A percentile compares a stretch with the other conserved stretches of the same genome.
These are phyloP conservation scores for Cyphellophora attinorum DNA, from an alignment of 2,329 filamentous ascomycete species.

Conservation along the genomic window DNA sequence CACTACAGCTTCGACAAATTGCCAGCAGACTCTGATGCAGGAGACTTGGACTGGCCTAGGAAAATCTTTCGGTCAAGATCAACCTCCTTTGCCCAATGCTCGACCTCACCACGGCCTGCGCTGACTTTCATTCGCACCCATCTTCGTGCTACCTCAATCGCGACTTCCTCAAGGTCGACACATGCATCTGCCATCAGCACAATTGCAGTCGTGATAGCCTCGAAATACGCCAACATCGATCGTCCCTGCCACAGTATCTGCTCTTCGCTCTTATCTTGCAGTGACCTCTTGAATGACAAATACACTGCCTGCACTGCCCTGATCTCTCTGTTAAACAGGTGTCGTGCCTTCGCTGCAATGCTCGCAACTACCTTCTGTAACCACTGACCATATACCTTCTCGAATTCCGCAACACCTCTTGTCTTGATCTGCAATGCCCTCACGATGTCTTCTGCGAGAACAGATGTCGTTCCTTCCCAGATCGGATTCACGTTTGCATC, in stretches of 20 bases:
- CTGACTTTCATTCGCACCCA: conserved; percentile 19
- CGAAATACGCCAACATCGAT: conserved; percentile 10
- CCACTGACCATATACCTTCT: not conserved
- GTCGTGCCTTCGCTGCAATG: not conserved
- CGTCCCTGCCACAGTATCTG: conserved; percentile 9
- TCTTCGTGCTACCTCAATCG: conserved; percentile 26
- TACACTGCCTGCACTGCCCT: not conserved
- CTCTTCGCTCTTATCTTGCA: not conserved
- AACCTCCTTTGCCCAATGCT: conserved; percentile 5
- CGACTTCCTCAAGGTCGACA: conserved; percentile 24
- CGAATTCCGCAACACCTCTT: not conserved
- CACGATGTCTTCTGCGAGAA: conserved; percentile 27
- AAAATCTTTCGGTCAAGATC: conserved; percentile 13
- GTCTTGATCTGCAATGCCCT: conserved; percentile 6
- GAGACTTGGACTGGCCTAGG: conserved; percentile 9
- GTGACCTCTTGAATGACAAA: not conserved
- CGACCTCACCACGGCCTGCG: not conserved
- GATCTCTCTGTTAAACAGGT: not conserved
- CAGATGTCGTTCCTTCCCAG: conserved; percentile 63
- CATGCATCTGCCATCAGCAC: conserved; percentile 30
- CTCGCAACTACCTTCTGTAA: not conserved
- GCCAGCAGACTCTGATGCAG: too few species aligned
- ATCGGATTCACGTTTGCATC: conserved; percentile 56
- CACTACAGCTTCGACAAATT: too few species aligned
- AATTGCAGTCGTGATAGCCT: conserved; percentile 22